A percentile compares a stretch with the other conserved stretches of the same genome.
These are phyloP conservation scores for Cicer chorassanicum DNA, from an alignment of 306 rosid species.

Conservation along the genomic window DNA sequence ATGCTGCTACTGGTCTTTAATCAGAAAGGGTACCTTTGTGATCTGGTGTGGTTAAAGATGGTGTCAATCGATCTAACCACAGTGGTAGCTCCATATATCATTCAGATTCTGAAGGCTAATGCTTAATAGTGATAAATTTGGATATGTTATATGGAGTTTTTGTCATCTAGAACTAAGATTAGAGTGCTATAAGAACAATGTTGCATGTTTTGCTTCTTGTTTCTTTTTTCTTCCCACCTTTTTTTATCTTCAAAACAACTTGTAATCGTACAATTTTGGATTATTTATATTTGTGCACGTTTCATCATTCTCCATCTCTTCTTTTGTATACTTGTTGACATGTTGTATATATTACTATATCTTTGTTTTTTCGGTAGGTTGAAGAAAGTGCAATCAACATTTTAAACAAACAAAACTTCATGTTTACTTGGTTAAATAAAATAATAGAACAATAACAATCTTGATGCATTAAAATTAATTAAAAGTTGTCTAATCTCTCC, in stretches of 20 bases:
- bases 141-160: constrained; percentile 39
- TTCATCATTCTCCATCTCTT: neutral
- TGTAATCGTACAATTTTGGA: neutral
- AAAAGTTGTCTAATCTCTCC: neutral
- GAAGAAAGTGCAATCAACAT: constrained; percentile 2
- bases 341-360: too few species aligned
- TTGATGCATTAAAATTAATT: neutral
- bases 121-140: constrained; percentile 16
- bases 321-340: neutral
- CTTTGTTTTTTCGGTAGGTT: neutral
- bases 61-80: constrained; percentile 25
- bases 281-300: neutral
- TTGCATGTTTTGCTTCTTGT: neutral
- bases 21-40: constrained; percentile 1
- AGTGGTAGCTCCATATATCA: constrained; percentile 35
- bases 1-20: constrained; percentile 37
- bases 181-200: constrained; percentile 26
- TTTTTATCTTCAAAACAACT: neutral
- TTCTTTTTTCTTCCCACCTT: too few species aligned
- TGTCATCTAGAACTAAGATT: constrained; percentile 39
- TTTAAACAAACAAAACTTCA: neutral
- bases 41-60: constrained; percentile 27
- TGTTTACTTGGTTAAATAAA: constrained; percentile 27
- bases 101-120: constrained; percentile 39
- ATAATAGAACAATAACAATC: neutral